Conservation (phyloP, 176 grass and related monocot species). For the Oryza longistaminata region DNA sequence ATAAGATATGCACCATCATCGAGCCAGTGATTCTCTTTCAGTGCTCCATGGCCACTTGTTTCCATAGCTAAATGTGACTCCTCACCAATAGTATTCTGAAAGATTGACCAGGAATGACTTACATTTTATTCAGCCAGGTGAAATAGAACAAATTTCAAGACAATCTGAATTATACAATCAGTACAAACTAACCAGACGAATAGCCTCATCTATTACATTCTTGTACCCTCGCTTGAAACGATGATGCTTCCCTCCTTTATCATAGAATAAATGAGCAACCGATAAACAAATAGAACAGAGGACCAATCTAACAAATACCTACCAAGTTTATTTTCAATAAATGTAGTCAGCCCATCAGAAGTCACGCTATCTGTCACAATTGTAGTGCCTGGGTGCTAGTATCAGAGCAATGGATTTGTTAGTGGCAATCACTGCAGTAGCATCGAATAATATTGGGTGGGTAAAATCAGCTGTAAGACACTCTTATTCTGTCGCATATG, state of each 20-base stretch:
- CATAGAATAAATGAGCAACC: conserved; percentile 34
- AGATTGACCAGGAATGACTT: conserved; percentile 19
- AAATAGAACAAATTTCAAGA: conserved; percentile 5
- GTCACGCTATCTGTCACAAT: conserved; percentile 96
- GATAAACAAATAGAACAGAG: conserved; percentile 25
- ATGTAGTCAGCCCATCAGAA: conserved; percentile 90
- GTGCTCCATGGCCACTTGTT: conserved; percentile 99
- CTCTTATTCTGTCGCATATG: neutral
- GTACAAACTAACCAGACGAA: conserved; percentile 70
- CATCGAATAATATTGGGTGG: conserved; percentile 4
- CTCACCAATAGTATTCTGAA: conserved; percentile 86
- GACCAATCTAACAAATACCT: conserved; percentile 35
- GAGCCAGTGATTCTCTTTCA: conserved; percentile 96
- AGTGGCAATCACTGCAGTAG: conserved; percentile 32
- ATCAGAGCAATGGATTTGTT: conserved; percentile 29
- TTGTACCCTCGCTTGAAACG: conserved; percentile 96
- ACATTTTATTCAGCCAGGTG: conserved; percentile 3
- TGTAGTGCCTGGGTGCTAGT: conserved; percentile 85
- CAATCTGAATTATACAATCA: conserved; percentile 31
- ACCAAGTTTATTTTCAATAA: conserved; percentile 99
- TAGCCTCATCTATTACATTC: conserved; percentile 99
- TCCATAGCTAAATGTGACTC: conserved; percentile 96
- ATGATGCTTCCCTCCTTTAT: conserved; percentile 92
- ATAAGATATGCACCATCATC: conserved; percentile 98
- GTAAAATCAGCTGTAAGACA: neutral